Evolutionary conservation across 805 yeast species (phyloP), one percentile per base, ranked within the genome.

Genomic region (Kodamaea laetipori): DNA sequence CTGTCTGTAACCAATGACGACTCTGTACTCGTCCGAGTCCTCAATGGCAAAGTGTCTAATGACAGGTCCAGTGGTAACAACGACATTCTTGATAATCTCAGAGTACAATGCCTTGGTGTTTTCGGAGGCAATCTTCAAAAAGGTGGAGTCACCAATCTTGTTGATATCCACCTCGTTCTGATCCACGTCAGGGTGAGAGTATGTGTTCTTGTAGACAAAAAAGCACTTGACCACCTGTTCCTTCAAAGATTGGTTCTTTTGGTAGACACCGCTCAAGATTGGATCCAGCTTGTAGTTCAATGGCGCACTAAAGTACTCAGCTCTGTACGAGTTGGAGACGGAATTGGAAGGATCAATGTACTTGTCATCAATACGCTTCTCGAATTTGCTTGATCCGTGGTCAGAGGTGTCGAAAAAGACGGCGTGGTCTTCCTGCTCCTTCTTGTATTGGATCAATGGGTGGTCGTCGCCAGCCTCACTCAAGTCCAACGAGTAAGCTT

Each of bases 1-100:
- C 62, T 86, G 90, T 55, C 83, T 85, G 71, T 78, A 92, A 36
- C 96, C 98, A 57, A 94, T 85, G 38, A 94, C 80, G 47, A 92
- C 81, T 60, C 98, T 77, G 60, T 86, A 84, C 66, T 92, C 98
- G 47, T 84, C 84, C 7, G 84, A 74, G 51, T 84, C 84, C 54
- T 86, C 89, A 44, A 87, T 74, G 46, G 92, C 84, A 56, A 82
- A 84, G 59, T 89, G 87, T 66, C 84, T 90, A 57, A 94, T 89
- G 19, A 90, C 95, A 13, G 98, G 97, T 45, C 98, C 98, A 40
- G 89, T 83, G 49, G 92, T 81, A 47, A 71, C 69, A 44, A 77
- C 73, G n/a, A 83, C 90, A 55, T 82, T 78, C 38, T 72, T 64
- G 60, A 90, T 81, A 45, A 92, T 76, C 38, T 80, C 81, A 40